Percentiles rank a stretch among this genome's conserved stretches.
Evolutionary conservation across 2,329 filamentous ascomycete genomes (phyloP).

Genomic region (Sporothrix inflata): DNA sequence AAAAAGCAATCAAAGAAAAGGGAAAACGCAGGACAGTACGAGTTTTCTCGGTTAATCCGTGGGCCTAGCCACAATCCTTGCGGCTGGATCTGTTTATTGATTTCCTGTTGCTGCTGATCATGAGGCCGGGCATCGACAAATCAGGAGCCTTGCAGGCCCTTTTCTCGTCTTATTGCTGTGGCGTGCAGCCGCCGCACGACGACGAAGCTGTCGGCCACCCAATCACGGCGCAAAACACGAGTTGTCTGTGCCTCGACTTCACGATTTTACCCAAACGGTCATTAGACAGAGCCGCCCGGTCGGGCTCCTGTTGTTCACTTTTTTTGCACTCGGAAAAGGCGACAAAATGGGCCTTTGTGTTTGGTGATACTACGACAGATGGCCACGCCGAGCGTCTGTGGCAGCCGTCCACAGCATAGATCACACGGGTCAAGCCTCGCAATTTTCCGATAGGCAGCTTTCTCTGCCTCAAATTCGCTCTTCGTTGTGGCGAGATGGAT

Average conservation of each 20-base stretch:
- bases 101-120: neutral
- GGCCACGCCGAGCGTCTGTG: slow-evolving; percentile 17
- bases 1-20: neutral
- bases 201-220: slow-evolving; percentile 9
- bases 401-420: neutral
- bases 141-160: slow-evolving; percentile 18
- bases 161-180: neutral
- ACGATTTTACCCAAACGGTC: neutral
- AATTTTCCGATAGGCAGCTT: neutral
- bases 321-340: neutral
- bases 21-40: neutral
- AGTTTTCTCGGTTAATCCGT: neutral
- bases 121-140: slow-evolving; percentile 15
- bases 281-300: neutral
- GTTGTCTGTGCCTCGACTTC: neutral
- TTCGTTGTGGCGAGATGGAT: neutral
- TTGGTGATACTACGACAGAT: neutral
- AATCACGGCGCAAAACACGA: slow-evolving; percentile 4
- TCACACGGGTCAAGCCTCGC: neutral
- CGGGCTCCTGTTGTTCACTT: neutral
- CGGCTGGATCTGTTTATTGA: neutral
- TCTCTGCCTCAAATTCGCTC: neutral
- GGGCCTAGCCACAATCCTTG: neutral
- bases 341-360: neutral
- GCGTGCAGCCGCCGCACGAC: slow-evolving; percentile 7